phyloP scores from a whole-genome alignment of 1,284 basidiomycete species.

The Porodaedalea pini region DNA sequence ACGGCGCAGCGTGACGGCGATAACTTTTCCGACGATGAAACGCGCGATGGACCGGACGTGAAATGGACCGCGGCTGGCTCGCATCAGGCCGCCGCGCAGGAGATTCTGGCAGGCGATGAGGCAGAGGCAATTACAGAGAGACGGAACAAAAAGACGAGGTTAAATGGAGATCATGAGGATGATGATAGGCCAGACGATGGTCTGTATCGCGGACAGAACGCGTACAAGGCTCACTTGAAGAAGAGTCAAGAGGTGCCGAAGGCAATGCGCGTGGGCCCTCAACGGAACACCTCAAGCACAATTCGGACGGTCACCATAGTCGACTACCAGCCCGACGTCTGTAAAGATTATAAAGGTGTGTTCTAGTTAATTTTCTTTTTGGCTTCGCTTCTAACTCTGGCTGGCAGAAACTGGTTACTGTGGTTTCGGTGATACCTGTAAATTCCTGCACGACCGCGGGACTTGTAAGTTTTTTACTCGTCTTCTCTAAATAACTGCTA shows the following conservation, averaged over 20 bases:
- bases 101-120: conserved; percentile 77
- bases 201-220: conserved; percentile 81
- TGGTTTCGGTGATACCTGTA: conserved; percentile 98
- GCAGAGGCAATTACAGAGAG: conserved; percentile 70
- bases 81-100: conserved; percentile 62
- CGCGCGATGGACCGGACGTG: conserved; percentile 66
- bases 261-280: conserved; percentile 87
- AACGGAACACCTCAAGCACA: conserved; percentile 72
- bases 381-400: conserved; percentile 24
- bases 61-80: conserved; percentile 75
- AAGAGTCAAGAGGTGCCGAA: conserved; percentile 80
- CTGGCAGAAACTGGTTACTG: conserved; percentile 92
- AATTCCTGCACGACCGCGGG: conserved; percentile 87
- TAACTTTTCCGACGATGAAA: conserved; percentile 40
- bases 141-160: conserved; percentile 49
- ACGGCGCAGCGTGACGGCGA: conserved; percentile 49
- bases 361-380: conserved; percentile 21
- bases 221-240: conserved; percentile 81
- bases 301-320: conserved; percentile 93
- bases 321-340: conserved; percentile 99
- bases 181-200: conserved; percentile 77
- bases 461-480: conserved; percentile 57
- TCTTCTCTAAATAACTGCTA: conserved; percentile 15
- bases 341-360: conserved; percentile 97
- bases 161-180: conserved; percentile 55